Percentiles rank a stretch among this genome's conserved stretches.
phyloP scores from a whole-genome alignment of 805 yeast genomes.

The Pichia ethanolica region DNA sequence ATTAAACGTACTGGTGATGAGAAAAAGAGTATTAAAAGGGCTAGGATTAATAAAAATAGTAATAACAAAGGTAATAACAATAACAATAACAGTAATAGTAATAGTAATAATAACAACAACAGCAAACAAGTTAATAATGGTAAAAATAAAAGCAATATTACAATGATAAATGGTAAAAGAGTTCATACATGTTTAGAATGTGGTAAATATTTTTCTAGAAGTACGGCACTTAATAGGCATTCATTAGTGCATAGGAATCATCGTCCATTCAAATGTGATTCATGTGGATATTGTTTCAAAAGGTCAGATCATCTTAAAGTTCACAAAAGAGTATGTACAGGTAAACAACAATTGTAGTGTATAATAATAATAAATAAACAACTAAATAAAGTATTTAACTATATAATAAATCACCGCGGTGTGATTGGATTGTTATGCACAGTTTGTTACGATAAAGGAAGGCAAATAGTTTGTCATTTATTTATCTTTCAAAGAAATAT shows the following conservation, averaged over 20 bases:
- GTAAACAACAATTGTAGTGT: no score
- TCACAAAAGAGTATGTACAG: slow-evolving; percentile 12
- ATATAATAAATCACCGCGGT: neutral
- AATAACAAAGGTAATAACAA: neutral
- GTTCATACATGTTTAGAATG: slow-evolving; percentile 21
- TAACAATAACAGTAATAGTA: neutral
- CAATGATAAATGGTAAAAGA: neutral
- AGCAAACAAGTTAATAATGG: neutral
- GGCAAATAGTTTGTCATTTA: no score
- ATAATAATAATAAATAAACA: no score
- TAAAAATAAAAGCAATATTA: no score
- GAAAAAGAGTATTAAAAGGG: neutral
- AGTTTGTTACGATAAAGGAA: no score
- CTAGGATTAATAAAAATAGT: neutral
- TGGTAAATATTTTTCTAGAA: slow-evolving; percentile 21
- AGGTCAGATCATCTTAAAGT: slow-evolving; percentile 24
- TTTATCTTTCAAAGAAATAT: no score
- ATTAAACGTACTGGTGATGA: no score
- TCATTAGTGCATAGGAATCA: slow-evolving; percentile 22
- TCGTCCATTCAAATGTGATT: slow-evolving; percentile 21
- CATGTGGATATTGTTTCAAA: slow-evolving; percentile 23
- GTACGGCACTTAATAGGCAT: slow-evolving; percentile 23
- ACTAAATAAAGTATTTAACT: no score
- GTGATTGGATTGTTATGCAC: neutral
- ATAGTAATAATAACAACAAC: no score